Base-by-base conservation (phyloP, 2,329 filamentous ascomycete genomes). In the Trichoderma sp. region DNA sequence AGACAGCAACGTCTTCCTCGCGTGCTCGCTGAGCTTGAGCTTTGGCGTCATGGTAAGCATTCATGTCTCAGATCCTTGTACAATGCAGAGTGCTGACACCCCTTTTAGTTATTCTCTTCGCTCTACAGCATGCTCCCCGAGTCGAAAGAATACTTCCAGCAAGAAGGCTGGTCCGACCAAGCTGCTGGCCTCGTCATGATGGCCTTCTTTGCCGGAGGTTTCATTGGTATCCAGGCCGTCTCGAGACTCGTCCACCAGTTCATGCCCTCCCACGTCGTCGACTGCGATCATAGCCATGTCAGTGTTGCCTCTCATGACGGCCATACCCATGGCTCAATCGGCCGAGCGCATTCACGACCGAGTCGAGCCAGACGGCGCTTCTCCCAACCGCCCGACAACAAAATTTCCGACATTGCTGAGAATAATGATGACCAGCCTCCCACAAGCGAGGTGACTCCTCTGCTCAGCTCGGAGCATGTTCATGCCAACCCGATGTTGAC, bases 41-140 rank as follows among this genome's bases (percentile, higher is more conserved):
- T 97, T 97, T 76, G 95, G 96, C 57, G 95, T 98, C 60, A 97
- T 99, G 94, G 95, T 97, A 81, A 75, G 89, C 8, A 1, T 24
- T 28, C 24, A 18, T 34, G 18, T 47, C 47, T 8, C 32, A 67
- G 26, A 21, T n/a, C 28, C 0, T 47, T 9, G 64, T 71, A n/a
- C 62, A 28, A 15, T 32, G 57, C 18, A 60, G 7, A 57, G 14
- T 6, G 34, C 26, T 28, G 51, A 5, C 18, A 24, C 70, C 51
- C 15, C 70, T 47, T 21, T 15, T 11, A 97, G 94, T 88, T 97
- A 53, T 98, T 97, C 81, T 97, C 95, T 43, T 91, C 95, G 1
- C 83, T 98, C 34, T 97, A 95, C 81, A 96, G 91, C 81, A 98
- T 98, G 93, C 87, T 98, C 8, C 95, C 95, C 11, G 94, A 93